Conservation (phyloP, 768 basidiomycete genomes). For the Boletus barrowsii region DNA sequence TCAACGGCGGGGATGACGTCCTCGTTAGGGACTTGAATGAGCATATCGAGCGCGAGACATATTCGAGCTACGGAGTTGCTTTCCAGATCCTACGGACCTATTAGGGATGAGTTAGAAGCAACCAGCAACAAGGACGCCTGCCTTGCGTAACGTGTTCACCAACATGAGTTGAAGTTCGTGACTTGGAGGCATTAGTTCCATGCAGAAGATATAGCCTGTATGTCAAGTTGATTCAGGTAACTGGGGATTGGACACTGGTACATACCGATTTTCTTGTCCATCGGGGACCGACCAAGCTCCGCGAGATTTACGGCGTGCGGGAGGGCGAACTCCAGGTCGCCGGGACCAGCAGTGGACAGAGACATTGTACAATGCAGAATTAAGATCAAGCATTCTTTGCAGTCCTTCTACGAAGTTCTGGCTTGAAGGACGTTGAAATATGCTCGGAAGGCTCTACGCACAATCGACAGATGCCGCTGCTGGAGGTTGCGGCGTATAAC, state of each 20-base stretch:
- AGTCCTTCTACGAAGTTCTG: conserved; percentile 46
- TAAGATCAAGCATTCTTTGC: conserved; percentile 64
- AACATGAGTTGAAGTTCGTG: conserved; percentile 81
- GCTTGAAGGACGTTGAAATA: conserved; percentile 6
- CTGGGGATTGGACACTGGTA: neutral
- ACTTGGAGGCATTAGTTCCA: conserved; percentile 61
- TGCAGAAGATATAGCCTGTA: conserved; percentile 76
- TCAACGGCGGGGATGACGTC: conserved; percentile 78
- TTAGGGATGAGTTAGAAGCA: conserved; percentile 2
- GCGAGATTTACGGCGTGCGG: conserved; percentile 75
- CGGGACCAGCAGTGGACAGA: conserved; percentile 38
- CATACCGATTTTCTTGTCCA: conserved; percentile 67
- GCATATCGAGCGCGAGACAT: conserved; percentile 68
- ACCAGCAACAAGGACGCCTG: conserved; percentile 21
- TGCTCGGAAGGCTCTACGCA: conserved; percentile 35
- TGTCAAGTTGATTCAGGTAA: conserved; percentile 1
- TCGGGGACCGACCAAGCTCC: conserved; percentile 57
- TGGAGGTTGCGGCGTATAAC: conserved; percentile 51
- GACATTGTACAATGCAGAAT: conserved; percentile 67
- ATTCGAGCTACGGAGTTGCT: conserved; percentile 51
- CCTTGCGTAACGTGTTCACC: conserved; percentile 84
- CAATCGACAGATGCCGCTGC: conserved; percentile 48
- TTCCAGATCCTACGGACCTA: conserved; percentile 62
- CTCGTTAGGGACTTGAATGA: conserved; percentile 58
- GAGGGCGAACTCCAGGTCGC: conserved; percentile 68